Evolutionary conservation across 805 yeast species (phyloP), one percentile per base, ranked within the genome.

Genomic region (Starmerella vitae): DNA sequence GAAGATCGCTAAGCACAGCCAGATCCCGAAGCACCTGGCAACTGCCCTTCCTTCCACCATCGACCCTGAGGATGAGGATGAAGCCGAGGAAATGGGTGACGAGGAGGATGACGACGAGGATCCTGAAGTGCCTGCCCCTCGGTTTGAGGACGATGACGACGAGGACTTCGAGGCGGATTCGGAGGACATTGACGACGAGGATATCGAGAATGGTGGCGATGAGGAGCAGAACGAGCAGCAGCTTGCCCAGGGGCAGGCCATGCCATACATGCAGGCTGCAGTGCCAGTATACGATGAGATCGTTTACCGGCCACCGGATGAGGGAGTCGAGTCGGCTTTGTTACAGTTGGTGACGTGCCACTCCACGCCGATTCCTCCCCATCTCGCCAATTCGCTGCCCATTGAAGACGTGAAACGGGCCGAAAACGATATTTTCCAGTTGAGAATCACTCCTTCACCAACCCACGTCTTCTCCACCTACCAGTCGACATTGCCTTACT

Each of bases 401-500:
- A 41, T 46, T 4, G 48, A 43, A 22, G 48, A 42, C 27, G 49
- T 44, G 25, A 47, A 47, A 28, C 42, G 49, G 8, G 43, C 43
- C 14, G 54, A 49, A 31, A 48, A 39, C 24, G 55, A 52, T 24
- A 38, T 49, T 34, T 37, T 50, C 22, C 54, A 52, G 35, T 34
- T 52, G 27, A 38, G 52, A 13, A 44, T 52, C 28, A 42, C 49
- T 17, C 55, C 56, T 8, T 41, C 55, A 14, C 42, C 43, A 14
- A 33, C 42, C 12, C 46, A 48, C 22, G 44, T 42, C 6, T 44
- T 49, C 42, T 48, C 51, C 9, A 41, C 52, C 2, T 51, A 30
- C 32, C 38, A 51, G 3, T 45, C 53, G 10, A 61, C 63, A 13
- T 55, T 76, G 37, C 75, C 78, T 10, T 55, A 64, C 10, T 59